Evolutionary conservation across 1,284 basidiomycete genomes (phyloP).

Genomic region (Stygiomarasmius scandens): DNA sequence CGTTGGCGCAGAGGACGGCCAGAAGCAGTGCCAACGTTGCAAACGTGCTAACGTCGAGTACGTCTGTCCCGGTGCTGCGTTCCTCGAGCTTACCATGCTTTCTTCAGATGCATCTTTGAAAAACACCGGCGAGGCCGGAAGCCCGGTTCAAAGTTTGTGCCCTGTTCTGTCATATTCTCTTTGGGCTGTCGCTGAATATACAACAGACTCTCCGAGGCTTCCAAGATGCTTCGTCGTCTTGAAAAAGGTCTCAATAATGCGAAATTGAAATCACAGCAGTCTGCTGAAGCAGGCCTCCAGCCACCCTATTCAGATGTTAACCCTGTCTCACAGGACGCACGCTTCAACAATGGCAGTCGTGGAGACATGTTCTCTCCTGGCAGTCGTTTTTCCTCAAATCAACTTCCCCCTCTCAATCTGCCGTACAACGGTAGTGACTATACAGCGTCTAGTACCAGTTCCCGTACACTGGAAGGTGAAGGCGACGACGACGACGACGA

Average conservation of each 20-base stretch:
- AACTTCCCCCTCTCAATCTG: conserved; percentile 50
- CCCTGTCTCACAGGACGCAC: conserved; percentile 16
- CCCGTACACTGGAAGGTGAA: conserved; percentile 46
- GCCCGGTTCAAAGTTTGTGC: conserved; percentile 80
- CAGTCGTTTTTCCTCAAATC: conserved; percentile 45
- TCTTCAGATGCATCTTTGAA: conserved; percentile 73
- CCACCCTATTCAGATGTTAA: conserved; percentile 22
- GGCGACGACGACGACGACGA: conserved; percentile 67
- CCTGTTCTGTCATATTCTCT: conserved; percentile 19
- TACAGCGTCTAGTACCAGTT: conserved; percentile 38
- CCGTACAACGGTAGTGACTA: conserved; percentile 35
- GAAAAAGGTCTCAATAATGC: conserved; percentile 80
- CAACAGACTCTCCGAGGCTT: conserved; percentile 76
- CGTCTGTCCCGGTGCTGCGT: conserved; percentile 20
- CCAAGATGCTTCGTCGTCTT: conserved; percentile 81
- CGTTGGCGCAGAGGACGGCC: conserved; percentile 80
- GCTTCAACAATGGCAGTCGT: conserved; percentile 25
- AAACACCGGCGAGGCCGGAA: conserved; percentile 84
- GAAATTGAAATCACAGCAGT: conserved; percentile 62
- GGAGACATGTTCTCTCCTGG: conserved; percentile 34
- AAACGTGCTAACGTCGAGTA: conserved; percentile 77
- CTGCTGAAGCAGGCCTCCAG: conserved; percentile 22
- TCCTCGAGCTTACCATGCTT: conserved; percentile 19
- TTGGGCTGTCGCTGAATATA: conserved; percentile 13
- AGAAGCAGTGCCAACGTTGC: conserved; percentile 76